phyloP scores from a whole-genome alignment of 2,329 filamentous ascomycete species.

The Colletotrichum sp. region DNA sequence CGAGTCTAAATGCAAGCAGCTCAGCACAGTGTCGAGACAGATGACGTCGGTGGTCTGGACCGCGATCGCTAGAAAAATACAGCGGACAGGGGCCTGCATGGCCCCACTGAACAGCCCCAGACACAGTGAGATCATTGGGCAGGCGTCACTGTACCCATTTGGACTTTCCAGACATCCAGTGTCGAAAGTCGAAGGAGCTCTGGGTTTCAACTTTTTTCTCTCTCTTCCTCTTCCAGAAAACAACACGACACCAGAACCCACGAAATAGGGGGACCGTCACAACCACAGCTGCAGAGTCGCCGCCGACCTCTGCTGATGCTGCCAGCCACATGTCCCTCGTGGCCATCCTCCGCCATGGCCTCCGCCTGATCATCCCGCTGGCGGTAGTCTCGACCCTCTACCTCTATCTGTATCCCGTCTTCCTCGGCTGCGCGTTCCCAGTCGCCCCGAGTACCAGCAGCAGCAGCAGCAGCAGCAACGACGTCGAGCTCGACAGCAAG shows the following conservation, averaged over 20 bases:
- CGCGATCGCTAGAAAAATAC: neutral
- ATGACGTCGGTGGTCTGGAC: conserved; percentile 21
- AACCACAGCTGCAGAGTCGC: conserved; percentile 11
- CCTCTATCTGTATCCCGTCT: conserved; percentile 86
- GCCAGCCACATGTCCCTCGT: conserved; percentile 56
- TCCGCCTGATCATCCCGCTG: conserved; percentile 66
- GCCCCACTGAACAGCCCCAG: neutral
- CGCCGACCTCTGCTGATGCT: conserved; percentile 13
- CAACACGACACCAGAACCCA: neutral
- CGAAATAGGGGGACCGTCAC: neutral
- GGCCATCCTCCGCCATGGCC: conserved; percentile 60
- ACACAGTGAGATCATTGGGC: neutral
- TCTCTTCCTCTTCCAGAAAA: neutral
- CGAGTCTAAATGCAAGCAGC: neutral
- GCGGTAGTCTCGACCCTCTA: conserved; percentile 75
- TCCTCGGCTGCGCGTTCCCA: conserved; percentile 83
- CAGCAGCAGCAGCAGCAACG: neutral
- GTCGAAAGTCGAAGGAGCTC: neutral
- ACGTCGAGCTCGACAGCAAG: conserved; percentile 15
- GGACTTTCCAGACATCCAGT: conserved; percentile 7
- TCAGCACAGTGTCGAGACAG: neutral
- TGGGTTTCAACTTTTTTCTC: neutral
- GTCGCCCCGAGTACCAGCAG: conserved; percentile 37
- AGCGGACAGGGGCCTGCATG: neutral
- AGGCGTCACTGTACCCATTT: neutral